Conservation (phyloP, 192 early-diverging fungal species). For the Rhizophagus prolifer region DNA sequence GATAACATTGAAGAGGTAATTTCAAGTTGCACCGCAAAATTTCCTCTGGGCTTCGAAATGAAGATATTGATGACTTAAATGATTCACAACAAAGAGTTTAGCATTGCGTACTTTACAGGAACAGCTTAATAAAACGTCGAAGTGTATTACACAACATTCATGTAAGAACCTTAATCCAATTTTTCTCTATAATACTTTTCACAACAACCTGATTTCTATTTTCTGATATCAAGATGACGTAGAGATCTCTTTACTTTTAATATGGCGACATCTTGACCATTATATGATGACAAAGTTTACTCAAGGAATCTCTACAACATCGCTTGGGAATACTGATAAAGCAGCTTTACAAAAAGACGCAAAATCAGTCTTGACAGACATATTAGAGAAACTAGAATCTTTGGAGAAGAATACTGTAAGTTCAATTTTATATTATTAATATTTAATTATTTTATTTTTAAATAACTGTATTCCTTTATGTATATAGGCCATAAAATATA, state of each 20-base stretch:
- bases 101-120: slow-evolving; percentile 4
- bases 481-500: neutral
- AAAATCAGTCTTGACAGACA: neutral
- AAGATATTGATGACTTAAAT: neutral
- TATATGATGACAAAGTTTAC: slow-evolving; percentile 35
- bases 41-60: neutral
- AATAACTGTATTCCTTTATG: neutral
- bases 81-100: slow-evolving; percentile 7
- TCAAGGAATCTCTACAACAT: neutral
- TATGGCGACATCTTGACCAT: slow-evolving; percentile 74
- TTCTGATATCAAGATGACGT: slow-evolving; percentile 39
- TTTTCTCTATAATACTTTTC: too few species aligned
- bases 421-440: neutral
- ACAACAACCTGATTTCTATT: neutral
- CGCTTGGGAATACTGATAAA: neutral
- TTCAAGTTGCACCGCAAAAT: neutral
- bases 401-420: slow-evolving; percentile 19
- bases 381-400: slow-evolving; percentile 7
- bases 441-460: neutral
- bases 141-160: neutral
- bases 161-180: too few species aligned
- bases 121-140: neutral
- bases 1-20: neutral
- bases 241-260: slow-evolving; percentile 60
- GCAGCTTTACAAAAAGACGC: neutral